phyloP scores from a whole-genome alignment of 129 eudicot genomes.

The Saussurea involucrata region DNA sequence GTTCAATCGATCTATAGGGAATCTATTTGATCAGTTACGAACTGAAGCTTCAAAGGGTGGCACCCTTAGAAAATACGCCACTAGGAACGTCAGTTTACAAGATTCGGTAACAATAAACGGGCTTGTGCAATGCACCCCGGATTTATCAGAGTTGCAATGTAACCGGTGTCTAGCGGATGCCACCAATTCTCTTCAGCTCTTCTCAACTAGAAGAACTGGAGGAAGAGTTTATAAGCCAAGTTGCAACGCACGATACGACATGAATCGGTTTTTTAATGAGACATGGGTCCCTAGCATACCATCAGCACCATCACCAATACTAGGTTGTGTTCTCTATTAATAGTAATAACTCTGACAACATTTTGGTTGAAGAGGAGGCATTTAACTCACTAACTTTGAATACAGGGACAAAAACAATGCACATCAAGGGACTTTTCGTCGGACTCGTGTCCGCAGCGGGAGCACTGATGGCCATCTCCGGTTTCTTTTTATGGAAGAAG shows the following conservation, averaged over 20 bases:
- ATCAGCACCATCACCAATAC: background rate
- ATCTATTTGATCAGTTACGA: constrained; percentile 13
- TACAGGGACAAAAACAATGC: background rate
- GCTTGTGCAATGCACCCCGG: constrained; percentile 40
- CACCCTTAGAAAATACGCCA: background rate
- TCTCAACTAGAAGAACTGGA: background rate
- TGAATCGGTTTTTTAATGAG: constrained; percentile 9
- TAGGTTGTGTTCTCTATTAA: background rate
- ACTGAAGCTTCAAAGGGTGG: constrained; percentile 25
- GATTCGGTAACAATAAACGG: constrained; percentile 13
- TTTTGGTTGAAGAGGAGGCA: too few relatives aligned
- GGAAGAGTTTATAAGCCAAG: background rate
- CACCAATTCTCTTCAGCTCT: background rate
- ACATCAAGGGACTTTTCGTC: background rate
- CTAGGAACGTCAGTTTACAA: background rate
- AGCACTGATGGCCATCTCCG: background rate
- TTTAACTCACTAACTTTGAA: background rate
- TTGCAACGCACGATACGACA: background rate
- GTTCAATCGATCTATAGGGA: constrained; percentile 4
- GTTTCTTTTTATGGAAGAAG: too few relatives aligned
- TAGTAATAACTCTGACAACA: too few relatives aligned
- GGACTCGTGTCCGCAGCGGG: background rate
- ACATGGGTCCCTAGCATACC: constrained; percentile 9
- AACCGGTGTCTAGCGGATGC: constrained; percentile 5
- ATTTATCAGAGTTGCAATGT: constrained; percentile 25